Evolutionary conservation across 768 basidiomycete species (phyloP), one percentile per base, ranked within the genome.

Genomic region (Termitomyces sp.): DNA sequence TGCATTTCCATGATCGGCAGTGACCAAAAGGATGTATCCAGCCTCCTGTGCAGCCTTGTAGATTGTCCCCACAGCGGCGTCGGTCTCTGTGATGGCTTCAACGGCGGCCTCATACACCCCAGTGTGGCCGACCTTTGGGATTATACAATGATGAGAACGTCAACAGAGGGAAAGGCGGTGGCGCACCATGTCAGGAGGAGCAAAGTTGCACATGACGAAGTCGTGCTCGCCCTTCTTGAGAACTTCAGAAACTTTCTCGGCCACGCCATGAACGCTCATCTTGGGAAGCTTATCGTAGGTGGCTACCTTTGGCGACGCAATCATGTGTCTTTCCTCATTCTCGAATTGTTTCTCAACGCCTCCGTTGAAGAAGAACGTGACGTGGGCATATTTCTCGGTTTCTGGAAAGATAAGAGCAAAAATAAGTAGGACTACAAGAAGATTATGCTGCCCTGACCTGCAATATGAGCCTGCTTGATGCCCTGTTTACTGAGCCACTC

Each of bases 301-400:
- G 6, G 94, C 87, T 30, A 96, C 94, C 65, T 91, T 95, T 42
- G 94, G 95, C 15, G 92, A 94, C 3, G 91, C 82, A 57, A 96
- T 86, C 90, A 97, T 86, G 68, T 85, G 78, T 15, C 95, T 78
- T 62, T 91, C 88, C 67, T 97, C 95, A 35, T 75, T 70, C 14
- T 81, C 77, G 71, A 91, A 98, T 65, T 95, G 91, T 68, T 94
- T 91, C 77, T 97, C 95, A 30, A 94, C 85, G 55, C 94, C 94
- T 14, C 94, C 95, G 71, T 96, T 97, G 82, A 97, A 96, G 82
- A 96, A 97, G 79, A 97, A 96, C 0, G 94, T 98, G 54, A 98
- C 91, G 67, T 98, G 94, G 1, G 94, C 94, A 70, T 95, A 98
- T 73, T 98, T 96, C 70, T 96, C 94, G n/a, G 94, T 96, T 70